Evolutionary conservation across 1,284 basidiomycete species (phyloP).

Genomic region (Cystobasidium pallidum): DNA sequence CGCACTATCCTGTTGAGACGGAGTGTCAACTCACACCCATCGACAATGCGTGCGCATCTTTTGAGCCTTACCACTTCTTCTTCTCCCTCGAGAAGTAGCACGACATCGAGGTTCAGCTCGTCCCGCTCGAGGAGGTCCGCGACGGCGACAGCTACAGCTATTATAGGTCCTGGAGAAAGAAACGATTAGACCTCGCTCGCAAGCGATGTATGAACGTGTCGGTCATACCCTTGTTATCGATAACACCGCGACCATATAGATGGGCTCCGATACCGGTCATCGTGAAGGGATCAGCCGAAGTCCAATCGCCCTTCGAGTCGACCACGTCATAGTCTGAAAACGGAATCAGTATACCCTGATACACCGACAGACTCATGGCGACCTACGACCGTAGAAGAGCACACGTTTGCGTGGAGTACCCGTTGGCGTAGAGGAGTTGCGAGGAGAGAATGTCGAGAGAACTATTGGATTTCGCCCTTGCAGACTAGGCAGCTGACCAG

Average conservation of each 20-base stretch:
- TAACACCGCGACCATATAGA: conserved; percentile 86
- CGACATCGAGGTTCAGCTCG: conserved; percentile 79
- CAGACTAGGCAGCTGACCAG: conserved; percentile 54
- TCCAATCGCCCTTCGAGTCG: conserved; percentile 65
- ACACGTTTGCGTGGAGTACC: conserved; percentile 65
- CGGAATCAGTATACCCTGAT: neutral
- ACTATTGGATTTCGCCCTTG: conserved; percentile 72
- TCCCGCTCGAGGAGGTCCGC: conserved; percentile 74
- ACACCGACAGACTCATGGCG: conserved; percentile 37
- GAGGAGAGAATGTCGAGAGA: conserved; percentile 69
- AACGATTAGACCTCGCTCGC: too few species aligned
- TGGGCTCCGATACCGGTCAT: conserved; percentile 86
- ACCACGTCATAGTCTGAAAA: conserved; percentile 86
- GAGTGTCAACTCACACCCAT: neutral
- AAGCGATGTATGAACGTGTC: too few species aligned
- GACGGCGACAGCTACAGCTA: conserved; percentile 87
- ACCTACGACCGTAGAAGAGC: conserved; percentile 76
- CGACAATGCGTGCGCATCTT: neutral
- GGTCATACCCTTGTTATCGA: conserved; percentile 57
- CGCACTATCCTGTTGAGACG: conserved; percentile 65
- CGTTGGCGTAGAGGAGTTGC: conserved; percentile 52
- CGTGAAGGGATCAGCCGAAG: conserved; percentile 87
- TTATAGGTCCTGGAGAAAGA: conserved; percentile 69
- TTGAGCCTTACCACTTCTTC: conserved; percentile 68
- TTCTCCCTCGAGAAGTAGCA: conserved; percentile 92